Evolutionary conservation across 2,329 filamentous ascomycete species (phyloP).

Genomic region (Cercospora canescens): DNA sequence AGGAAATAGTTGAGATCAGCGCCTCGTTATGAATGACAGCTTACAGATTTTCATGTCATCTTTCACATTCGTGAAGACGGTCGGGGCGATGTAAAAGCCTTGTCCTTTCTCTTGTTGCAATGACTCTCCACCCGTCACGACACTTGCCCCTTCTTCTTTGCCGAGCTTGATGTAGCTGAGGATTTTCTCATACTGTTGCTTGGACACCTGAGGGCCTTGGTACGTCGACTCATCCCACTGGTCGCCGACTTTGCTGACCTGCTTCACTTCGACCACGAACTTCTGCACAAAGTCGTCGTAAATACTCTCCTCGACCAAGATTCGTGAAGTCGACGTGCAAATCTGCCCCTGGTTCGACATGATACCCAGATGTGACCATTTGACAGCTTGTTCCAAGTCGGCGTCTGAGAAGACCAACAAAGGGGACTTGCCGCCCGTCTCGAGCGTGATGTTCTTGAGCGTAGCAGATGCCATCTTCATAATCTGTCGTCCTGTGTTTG

Average conservation of each 20-base stretch:
- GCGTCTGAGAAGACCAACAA: slow-evolving; percentile 59
- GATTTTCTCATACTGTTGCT: slow-evolving; percentile 68
- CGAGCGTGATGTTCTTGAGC: slow-evolving; percentile 62
- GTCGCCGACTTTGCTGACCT: slow-evolving; percentile 63
- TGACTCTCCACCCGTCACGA: slow-evolving; percentile 26
- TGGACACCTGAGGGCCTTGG: slow-evolving; percentile 74
- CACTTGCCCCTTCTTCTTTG: slow-evolving; percentile 44
- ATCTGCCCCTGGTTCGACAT: slow-evolving; percentile 62
- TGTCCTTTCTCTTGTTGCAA: slow-evolving; percentile 10
- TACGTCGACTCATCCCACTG: slow-evolving; percentile 69
- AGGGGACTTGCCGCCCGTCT: slow-evolving; percentile 62
- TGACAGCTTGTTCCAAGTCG: slow-evolving; percentile 62
- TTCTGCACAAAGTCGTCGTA: slow-evolving; percentile 63
- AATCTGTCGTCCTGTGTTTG: slow-evolving; percentile 68
- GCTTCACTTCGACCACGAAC: slow-evolving; percentile 61
- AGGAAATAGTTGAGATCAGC: not conserved
- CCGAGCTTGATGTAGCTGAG: slow-evolving; percentile 69
- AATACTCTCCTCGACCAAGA: slow-evolving; percentile 57
- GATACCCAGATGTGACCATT: slow-evolving; percentile 64
- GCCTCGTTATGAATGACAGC: not conserved
- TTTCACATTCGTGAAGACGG: slow-evolving; percentile 25
- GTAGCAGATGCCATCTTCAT: slow-evolving; percentile 73
- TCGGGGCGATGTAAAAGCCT: slow-evolving; percentile 31
- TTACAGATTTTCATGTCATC: slow-evolving; percentile 35
- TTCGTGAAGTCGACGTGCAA: slow-evolving; percentile 59